These are phyloP conservation scores for Cephalotrichum gorgonifer DNA, from an alignment of 2,329 filamentous ascomycete species.

Conservation along the genomic window DNA sequence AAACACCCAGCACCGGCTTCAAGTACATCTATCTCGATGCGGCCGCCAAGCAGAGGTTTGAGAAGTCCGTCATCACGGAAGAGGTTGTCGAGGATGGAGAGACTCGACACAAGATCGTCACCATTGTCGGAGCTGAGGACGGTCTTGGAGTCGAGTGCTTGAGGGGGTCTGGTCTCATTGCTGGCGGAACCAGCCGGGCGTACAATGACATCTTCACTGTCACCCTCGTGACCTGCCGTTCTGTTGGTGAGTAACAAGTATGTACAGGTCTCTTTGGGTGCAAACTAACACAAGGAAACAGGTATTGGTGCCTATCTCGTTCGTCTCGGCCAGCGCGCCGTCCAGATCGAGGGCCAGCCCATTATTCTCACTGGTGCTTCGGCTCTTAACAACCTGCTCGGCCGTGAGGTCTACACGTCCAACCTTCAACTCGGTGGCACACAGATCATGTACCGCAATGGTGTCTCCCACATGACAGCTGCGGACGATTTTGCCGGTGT, in stretches of 20 bases:
- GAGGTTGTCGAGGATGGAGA: slow-evolving; percentile 78
- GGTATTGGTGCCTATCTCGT: slow-evolving; percentile 98
- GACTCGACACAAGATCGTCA: slow-evolving; percentile 86
- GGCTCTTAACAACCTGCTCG: slow-evolving; percentile 95
- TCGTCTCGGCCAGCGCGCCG: slow-evolving; percentile 93
- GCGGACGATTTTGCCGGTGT: slow-evolving; percentile 97
- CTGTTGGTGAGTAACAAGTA: slow-evolving; percentile 59
- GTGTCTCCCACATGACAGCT: slow-evolving; percentile 98
- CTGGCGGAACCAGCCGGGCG: slow-evolving; percentile 89
- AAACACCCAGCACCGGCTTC: slow-evolving; percentile 79
- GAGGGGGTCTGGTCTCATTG: slow-evolving; percentile 94
- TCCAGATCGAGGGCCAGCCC: slow-evolving; percentile 96
- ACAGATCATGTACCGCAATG: slow-evolving; percentile 99
- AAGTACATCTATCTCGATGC: slow-evolving; percentile 93
- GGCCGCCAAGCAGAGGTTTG: slow-evolving; percentile 76
- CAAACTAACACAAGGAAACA: slow-evolving; percentile 15
- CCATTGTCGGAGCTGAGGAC: slow-evolving; percentile 86
- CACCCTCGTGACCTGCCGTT: slow-evolving; percentile 93
- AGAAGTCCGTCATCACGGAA: slow-evolving; percentile 68
- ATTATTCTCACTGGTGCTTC: slow-evolving; percentile 97
- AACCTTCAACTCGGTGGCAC: slow-evolving; percentile 98
- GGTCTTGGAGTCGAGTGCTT: slow-evolving; percentile 96
- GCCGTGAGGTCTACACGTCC: slow-evolving; percentile 96
- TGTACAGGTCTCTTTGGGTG: slow-evolving; percentile 19
- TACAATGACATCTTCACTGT: slow-evolving; percentile 99